These are phyloP conservation scores for Aspergillus versicolor DNA, from an alignment of 2,329 filamentous ascomycete species.

Conservation along the genomic window DNA sequence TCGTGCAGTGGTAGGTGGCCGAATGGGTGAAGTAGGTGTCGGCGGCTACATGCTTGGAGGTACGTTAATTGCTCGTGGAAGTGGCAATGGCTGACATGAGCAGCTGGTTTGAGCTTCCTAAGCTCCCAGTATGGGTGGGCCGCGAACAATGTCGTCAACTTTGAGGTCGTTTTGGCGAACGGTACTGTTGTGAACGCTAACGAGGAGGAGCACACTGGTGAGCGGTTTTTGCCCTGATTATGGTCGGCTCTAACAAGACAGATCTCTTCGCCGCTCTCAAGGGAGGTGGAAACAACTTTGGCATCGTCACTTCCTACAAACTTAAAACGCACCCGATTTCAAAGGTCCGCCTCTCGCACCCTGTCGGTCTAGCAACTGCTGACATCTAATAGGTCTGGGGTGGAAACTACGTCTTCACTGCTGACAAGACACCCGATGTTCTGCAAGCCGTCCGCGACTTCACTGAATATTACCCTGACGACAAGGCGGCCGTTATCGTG, in stretches of 20 bases:
- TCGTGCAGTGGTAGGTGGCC: conserved; percentile 43
- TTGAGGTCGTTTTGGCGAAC: conserved; percentile 50
- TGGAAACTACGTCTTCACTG: conserved; percentile 45
- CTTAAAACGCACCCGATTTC: conserved; percentile 32
- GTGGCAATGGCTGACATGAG: conserved; percentile 16
- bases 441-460: conserved; percentile 36
- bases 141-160: conserved; percentile 48
- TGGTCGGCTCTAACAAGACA: conserved; percentile 2
- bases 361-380: neutral
- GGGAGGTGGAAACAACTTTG: conserved; percentile 46
- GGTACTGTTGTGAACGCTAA: conserved; percentile 46
- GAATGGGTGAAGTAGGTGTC: conserved; percentile 50
- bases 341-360: conserved; percentile 20
- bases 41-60: conserved; percentile 49
- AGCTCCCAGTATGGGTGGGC: conserved; percentile 52
- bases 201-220: conserved; percentile 33
- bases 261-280: conserved; percentile 45
- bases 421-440: conserved; percentile 36
- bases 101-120: conserved; percentile 49
- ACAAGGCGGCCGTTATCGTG: conserved; percentile 61
- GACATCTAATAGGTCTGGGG: conserved; percentile 44
- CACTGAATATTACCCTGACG: conserved; percentile 53
- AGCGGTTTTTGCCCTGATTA: neutral
- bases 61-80: conserved; percentile 13
- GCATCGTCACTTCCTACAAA: conserved; percentile 44